Base-by-base conservation (phyloP, 176 grass and related monocot species). In the Oryza australiensis region DNA sequence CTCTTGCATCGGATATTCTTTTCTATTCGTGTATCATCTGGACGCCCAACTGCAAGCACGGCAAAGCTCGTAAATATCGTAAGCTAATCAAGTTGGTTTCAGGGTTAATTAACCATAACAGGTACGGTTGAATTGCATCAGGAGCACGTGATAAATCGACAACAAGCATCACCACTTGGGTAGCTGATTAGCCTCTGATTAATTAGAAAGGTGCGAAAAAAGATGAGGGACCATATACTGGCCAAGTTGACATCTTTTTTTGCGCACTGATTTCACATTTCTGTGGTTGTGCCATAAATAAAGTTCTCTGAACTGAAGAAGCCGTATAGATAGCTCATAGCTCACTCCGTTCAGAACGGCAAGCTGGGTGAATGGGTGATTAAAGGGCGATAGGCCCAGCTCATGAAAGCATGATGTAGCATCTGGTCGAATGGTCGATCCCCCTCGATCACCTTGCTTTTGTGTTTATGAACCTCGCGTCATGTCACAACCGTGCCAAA, bases 321-420 rank as follows among this genome's bases (percentile, higher is more conserved):
- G 28, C 30, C 16, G 27, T 48, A 15, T 15, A 12, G 23, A 34
- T 70, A 62, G 83, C 66, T 63, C 8, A 34, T 70, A 62, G 83
- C 66, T 63, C 8, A n/a, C 37, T 45, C 51, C 51, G n/a, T 7
- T n/a, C 18, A 55, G 51, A 49, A 49, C 15, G 46, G 46, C 46
- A 12, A 46, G 69, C 69, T 46, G 22, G 24, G 32, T 32, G 32
- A 32, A 32, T 32, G 1, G 3, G 13, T 12, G 65, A 46, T 28
- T 12, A n/a, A 32, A 12, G 22, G 37, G 40, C 66, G 22, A 38
- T 49, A 0, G 9, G 9, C 1, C 12, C 15, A 66, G 84, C 55
- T 43, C 42, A 86, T 24, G 69, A 49, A 37, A 86, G 76, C 62
- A 16, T 86, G 84, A 80, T 74, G 57, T 57, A 22, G 55, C 67